These are phyloP conservation scores for Berberis thunbergii DNA, from an alignment of 164 flowering plant genomes.

Conservation along the genomic window DNA sequence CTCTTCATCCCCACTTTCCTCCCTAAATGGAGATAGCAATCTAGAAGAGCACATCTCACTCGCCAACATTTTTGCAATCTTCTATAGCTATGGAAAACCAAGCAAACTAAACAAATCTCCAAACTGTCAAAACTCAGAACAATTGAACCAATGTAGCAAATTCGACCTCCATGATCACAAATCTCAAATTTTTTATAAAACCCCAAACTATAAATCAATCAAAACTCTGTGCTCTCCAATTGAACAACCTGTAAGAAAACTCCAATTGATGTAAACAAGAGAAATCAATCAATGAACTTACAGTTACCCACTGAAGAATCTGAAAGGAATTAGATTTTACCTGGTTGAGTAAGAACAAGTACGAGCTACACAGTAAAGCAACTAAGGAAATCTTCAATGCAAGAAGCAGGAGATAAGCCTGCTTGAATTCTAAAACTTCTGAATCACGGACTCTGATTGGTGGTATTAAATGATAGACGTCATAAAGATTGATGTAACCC, in stretches of 20 bases:
- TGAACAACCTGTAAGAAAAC: slow-evolving; percentile 1
- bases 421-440: not conserved
- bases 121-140: not conserved
- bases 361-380: too few relatives aligned
- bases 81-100: slow-evolving; percentile 1
- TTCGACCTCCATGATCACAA: not conserved
- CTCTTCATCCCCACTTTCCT: slow-evolving; percentile 88
- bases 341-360: too few relatives aligned
- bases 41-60: slow-evolving; percentile 54
- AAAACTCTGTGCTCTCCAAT: not conserved
- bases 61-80: slow-evolving; percentile 43
- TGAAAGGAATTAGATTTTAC: not conserved
- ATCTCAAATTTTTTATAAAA: not conserved
- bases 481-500: not conserved
- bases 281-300: not conserved
- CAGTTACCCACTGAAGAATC: not conserved
- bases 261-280: not conserved
- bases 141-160: slow-evolving; percentile 1
- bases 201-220: not conserved
- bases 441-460: slow-evolving; percentile 27
- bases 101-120: not conserved
- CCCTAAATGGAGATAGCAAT: slow-evolving; percentile 56
- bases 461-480: slow-evolving; percentile 22
- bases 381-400: too few relatives aligned
- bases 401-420: too few relatives aligned